Conservation (phyloP, 1,284 basidiomycete species). For the Entoloma clypeatum region DNA sequence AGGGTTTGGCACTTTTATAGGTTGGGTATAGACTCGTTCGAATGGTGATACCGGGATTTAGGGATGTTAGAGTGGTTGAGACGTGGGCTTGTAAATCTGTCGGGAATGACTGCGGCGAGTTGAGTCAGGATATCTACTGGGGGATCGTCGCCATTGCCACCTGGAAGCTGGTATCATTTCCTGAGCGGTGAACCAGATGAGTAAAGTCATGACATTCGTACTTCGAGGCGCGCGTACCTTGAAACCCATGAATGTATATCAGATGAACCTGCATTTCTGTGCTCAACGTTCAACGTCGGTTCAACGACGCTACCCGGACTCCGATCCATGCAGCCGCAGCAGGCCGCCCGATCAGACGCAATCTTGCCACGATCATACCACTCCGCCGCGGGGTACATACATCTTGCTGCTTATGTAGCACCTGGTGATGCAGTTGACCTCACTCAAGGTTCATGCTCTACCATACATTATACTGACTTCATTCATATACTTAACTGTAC, state of each 20-base stretch:
- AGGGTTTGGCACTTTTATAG: slow-evolving; percentile 50
- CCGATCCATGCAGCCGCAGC: no score
- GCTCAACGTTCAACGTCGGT: slow-evolving; percentile 10
- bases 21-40: slow-evolving; percentile 52
- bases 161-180: slow-evolving; percentile 47
- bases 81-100: slow-evolving; percentile 46
- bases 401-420: no score
- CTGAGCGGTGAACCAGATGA: slow-evolving; percentile 23
- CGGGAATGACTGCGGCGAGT: slow-evolving; percentile 41
- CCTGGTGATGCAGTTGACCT: no score
- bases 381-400: no score
- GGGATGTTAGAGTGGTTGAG: slow-evolving; percentile 30
- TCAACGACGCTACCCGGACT: background rate
- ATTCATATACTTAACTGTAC: slow-evolving; percentile 92
- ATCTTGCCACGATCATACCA: no score
- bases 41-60: slow-evolving; percentile 34
- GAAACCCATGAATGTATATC: slow-evolving; percentile 52
- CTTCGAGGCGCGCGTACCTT: slow-evolving; percentile 34
- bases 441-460: slow-evolving; percentile 2
- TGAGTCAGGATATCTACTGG: background rate
- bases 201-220: background rate
- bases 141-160: slow-evolving; percentile 19
- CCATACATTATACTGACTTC: slow-evolving; percentile 52
- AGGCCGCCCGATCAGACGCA: no score
- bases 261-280: slow-evolving; percentile 37